These are phyloP conservation scores for Mrakia gelida DNA, from an alignment of 768 basidiomycete species.

Conservation along the genomic window DNA sequence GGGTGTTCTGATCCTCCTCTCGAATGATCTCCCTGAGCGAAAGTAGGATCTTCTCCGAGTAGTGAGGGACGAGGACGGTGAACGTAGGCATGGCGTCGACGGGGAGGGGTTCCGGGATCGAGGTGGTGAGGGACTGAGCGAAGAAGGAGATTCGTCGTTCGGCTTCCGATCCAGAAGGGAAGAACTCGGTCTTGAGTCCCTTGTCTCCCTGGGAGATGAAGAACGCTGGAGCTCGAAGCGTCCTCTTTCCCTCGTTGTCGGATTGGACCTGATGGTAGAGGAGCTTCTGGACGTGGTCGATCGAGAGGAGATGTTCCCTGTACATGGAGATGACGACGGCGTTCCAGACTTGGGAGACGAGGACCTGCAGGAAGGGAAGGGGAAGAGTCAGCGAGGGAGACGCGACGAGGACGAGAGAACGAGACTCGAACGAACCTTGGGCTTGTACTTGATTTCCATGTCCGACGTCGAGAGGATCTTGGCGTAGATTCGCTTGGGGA, in stretches of 20 bases:
- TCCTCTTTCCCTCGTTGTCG: conserved; percentile 81
- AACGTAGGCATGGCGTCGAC: conserved; percentile 99
- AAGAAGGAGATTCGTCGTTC: conserved; percentile 98
- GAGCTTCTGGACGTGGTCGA: conserved; percentile 96
- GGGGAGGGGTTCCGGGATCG: conserved; percentile 84
- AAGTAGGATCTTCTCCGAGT: conserved; percentile 96
- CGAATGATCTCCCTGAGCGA: conserved; percentile 97
- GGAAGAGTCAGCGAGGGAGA: neutral
- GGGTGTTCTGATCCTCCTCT: conserved; percentile 94
- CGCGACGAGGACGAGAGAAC: neutral
- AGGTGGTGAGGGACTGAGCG: conserved; percentile 93
- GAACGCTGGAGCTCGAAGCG: conserved; percentile 91
- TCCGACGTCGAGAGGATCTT: conserved; percentile 89
- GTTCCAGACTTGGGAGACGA: conserved; percentile 99
- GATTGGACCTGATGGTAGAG: conserved; percentile 96
- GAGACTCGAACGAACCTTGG: conserved; percentile 65
- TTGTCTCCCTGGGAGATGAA: conserved; percentile 95
- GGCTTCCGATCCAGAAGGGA: conserved; percentile 90
- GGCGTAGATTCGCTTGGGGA: conserved; percentile 95
- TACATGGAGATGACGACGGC: conserved; percentile 99
- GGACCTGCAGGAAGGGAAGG: conserved; percentile 55
- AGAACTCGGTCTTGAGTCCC: conserved; percentile 78
- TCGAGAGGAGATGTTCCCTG: conserved; percentile 94
- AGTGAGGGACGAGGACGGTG: conserved; percentile 96
- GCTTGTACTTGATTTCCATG: conserved; percentile 99